A percentile compares a stretch with the other conserved stretches of the same genome.
Conservation (phyloP, 192 early-diverging fungal species). For the Entomortierella lignicola region DNA sequence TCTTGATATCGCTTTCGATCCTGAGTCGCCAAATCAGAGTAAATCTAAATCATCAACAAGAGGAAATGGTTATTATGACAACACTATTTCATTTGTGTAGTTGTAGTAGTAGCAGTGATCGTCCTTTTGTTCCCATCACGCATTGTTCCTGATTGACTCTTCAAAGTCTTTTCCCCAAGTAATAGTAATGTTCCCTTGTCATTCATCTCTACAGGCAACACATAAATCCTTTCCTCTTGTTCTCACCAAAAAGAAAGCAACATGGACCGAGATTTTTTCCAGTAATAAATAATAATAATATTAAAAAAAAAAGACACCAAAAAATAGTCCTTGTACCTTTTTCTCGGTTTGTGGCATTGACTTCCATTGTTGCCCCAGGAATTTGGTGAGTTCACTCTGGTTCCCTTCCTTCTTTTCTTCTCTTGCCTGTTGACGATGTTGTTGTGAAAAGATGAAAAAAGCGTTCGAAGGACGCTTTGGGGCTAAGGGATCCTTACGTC, state of each 20-base stretch:
- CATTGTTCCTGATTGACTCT: no score
- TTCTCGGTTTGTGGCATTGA: conserved; percentile 54
- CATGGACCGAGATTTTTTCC: no score
- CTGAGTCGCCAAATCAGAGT: conserved; percentile 49
- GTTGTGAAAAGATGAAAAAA: conserved; percentile 55
- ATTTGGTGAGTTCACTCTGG: conserved; percentile 53
- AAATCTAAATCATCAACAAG: conserved; percentile 20
- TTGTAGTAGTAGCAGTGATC: no score
- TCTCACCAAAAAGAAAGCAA: no score
- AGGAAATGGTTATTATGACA: neutral
- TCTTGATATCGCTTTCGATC: conserved; percentile 32
- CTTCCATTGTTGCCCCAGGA: conserved; percentile 50
- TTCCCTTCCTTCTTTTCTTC: conserved; percentile 55
- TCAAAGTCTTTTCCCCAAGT: no score
- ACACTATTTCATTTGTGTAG: no score
- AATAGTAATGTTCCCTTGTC: no score
- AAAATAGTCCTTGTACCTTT: conserved; percentile 22
- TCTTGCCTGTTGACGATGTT: conserved; percentile 51
- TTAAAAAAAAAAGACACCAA: no score
- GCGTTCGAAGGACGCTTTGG: conserved; percentile 54
- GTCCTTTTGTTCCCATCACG: no score
- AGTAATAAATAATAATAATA: no score
- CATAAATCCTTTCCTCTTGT: neutral
- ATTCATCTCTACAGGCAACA: no score
- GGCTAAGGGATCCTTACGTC: conserved; percentile 56